These are phyloP conservation scores for Naganishia randhawae DNA, from an alignment of 768 basidiomycete genomes.

Conservation along the genomic window DNA sequence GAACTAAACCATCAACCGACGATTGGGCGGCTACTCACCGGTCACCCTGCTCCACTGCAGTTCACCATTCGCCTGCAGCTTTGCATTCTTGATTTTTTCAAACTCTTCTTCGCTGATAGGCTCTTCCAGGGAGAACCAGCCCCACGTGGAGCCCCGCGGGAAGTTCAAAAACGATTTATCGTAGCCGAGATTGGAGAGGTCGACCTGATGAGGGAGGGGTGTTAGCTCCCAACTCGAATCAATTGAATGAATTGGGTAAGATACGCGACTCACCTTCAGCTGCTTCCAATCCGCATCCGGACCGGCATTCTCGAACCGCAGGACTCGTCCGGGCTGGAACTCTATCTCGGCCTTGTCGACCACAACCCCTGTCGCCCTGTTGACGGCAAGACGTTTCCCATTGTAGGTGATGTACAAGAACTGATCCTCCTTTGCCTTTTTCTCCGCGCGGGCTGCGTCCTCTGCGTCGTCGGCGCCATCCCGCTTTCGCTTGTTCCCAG, in stretches of 20 bases:
- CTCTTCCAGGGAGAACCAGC: constrained; percentile 41
- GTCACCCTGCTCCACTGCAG: constrained; percentile 42
- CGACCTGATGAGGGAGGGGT: constrained; percentile 28
- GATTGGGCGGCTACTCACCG: constrained; percentile 33
- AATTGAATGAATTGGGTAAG: too few relatives aligned
- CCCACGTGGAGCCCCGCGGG: constrained; percentile 45
- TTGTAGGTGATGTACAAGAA: constrained; percentile 46
- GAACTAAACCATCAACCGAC: too few relatives aligned
- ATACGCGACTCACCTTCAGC: constrained; percentile 45
- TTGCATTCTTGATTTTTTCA: constrained; percentile 41
- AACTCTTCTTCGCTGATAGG: constrained; percentile 44
- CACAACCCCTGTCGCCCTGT: constrained; percentile 40
- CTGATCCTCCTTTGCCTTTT: constrained; percentile 38
- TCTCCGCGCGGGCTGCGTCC: constrained; percentile 35
- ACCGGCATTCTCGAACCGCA: constrained; percentile 47
- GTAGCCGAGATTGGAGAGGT: constrained; percentile 40
- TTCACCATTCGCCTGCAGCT: constrained; percentile 41
- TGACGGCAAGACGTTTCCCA: constrained; percentile 41
- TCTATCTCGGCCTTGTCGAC: constrained; percentile 40
- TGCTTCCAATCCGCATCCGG: constrained; percentile 50
- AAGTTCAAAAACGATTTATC: constrained; percentile 48
- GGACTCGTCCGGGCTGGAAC: constrained; percentile 40
- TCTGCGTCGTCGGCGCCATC: constrained; percentile 30
- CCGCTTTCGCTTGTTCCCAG: constrained; percentile 31
- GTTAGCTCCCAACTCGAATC: too few relatives aligned